These are phyloP conservation scores for Eimeria necatrix DNA, from an alignment of 169 alveolate genomes.

Conservation along the genomic window DNA sequence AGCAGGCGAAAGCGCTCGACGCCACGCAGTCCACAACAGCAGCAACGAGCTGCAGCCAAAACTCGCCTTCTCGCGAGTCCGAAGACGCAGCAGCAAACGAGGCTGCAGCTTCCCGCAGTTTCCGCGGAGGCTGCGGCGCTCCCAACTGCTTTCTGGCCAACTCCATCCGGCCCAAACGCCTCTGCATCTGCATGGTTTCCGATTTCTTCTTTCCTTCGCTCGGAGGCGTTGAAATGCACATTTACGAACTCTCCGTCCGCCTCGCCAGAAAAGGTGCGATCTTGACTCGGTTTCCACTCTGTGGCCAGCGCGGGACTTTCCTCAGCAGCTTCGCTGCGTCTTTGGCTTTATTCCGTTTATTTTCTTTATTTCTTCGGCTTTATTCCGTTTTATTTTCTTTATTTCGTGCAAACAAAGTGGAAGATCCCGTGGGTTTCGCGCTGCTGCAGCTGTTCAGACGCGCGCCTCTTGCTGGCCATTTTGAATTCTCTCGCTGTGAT, in stretches of 20 bases:
- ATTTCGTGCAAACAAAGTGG: too few species aligned
- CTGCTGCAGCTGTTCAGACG: neutral
- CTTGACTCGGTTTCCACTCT: neutral
- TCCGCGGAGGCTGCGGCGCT: neutral
- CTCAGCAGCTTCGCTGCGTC: too few species aligned
- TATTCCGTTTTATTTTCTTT: too few species aligned
- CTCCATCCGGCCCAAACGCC: neutral
- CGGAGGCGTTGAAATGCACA: constrained; percentile 99
- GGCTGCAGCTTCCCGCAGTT: neutral
- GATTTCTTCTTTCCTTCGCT: constrained; percentile 88
- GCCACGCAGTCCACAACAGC: too few species aligned
- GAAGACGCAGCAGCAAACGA: neutral
- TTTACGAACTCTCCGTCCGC: constrained; percentile 94
- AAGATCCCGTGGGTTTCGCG: neutral
- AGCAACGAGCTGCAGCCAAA: neutral
- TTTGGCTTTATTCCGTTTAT: too few species aligned
- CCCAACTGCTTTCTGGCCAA: neutral
- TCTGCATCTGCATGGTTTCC: constrained; percentile 84
- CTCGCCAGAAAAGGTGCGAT: constrained; percentile 26
- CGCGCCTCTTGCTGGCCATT: neutral
- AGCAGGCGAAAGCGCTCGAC: too few species aligned
- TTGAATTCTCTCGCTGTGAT: neutral
- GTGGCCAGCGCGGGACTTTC: neutral
- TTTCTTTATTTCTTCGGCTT: too few species aligned
- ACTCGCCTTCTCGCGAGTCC: neutral